Conservation (phyloP, 495 filamentous ascomycete genomes). For the Pseudoneurospora amorphoporcata region DNA sequence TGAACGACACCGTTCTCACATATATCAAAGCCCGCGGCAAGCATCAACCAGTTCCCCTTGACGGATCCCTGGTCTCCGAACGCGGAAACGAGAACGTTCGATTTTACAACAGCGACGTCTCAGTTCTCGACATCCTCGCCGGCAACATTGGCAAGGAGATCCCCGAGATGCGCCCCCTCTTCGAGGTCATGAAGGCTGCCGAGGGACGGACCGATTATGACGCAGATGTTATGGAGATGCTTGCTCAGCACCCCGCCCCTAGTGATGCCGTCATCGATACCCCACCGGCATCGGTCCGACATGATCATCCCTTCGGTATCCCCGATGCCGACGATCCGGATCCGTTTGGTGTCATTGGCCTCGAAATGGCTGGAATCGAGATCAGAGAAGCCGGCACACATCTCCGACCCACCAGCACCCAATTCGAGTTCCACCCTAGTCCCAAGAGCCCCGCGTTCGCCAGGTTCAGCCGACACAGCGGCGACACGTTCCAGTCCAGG, state of each 20-base stretch:
- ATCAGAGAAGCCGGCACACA: slow-evolving; percentile 77
- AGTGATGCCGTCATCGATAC: slow-evolving; percentile 57
- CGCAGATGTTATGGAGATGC: slow-evolving; percentile 36
- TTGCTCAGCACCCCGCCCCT: slow-evolving; percentile 53
- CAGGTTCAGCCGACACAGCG: slow-evolving; percentile 56
- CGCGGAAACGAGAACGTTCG: slow-evolving; percentile 81
- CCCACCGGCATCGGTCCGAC: slow-evolving; percentile 23
- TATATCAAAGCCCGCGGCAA: slow-evolving; percentile 84
- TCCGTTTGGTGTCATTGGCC: slow-evolving; percentile 76
- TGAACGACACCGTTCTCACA: slow-evolving; percentile 61
- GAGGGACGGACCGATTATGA: slow-evolving; percentile 71
- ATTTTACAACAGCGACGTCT: slow-evolving; percentile 66
- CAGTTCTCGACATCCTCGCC: slow-evolving; percentile 70
- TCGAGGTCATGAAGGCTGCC: slow-evolving; percentile 74
- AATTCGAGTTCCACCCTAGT: slow-evolving; percentile 71
- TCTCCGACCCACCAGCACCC: slow-evolving; percentile 54
- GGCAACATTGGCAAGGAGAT: slow-evolving; percentile 66
- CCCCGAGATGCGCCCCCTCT: slow-evolving; percentile 51
- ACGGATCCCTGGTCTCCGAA: slow-evolving; percentile 78
- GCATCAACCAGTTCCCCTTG: slow-evolving; percentile 70
- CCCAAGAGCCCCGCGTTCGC: slow-evolving; percentile 67
- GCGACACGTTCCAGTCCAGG: slow-evolving; percentile 47
- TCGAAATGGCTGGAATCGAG: slow-evolving; percentile 75
- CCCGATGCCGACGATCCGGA: slow-evolving; percentile 73
- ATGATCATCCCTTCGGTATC: slow-evolving; percentile 53